A percentile compares a stretch with the other conserved stretches of the same genome.
Evolutionary conservation across 1,284 basidiomycete species (phyloP).

Genomic region (Naganishia sp.): DNA sequence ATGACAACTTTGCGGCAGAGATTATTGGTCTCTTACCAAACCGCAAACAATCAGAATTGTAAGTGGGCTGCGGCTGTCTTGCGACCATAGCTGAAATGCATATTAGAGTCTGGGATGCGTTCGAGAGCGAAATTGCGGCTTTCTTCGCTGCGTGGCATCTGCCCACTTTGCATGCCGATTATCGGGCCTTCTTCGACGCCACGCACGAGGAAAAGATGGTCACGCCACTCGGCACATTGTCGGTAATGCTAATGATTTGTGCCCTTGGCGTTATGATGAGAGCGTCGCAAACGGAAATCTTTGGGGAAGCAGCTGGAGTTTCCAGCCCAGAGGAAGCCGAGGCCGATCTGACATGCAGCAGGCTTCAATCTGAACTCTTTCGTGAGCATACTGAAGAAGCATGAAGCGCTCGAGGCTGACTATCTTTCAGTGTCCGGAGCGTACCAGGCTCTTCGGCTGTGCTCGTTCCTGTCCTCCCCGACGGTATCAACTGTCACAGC

Average conservation of each 20-base stretch:
- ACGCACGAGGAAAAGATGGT: conserved; percentile 44
- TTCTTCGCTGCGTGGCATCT: conserved; percentile 51
- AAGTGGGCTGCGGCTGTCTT: conserved; percentile 23
- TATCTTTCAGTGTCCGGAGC: conserved; percentile 47
- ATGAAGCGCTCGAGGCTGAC: neutral
- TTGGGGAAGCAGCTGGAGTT: conserved; percentile 37
- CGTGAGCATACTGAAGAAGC: conserved; percentile 37
- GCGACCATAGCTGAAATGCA: neutral
- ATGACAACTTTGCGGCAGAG: conserved; percentile 53
- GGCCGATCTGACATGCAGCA: conserved; percentile 48
- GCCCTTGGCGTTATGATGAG: conserved; percentile 50
- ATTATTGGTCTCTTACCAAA: conserved; percentile 50
- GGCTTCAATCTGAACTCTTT: conserved; percentile 53
- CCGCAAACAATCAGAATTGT: conserved; percentile 47
- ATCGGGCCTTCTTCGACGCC: conserved; percentile 46
- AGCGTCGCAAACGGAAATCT: conserved; percentile 48
- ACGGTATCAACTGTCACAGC: conserved; percentile 49
- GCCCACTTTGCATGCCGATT: conserved; percentile 47
- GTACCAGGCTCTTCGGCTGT: conserved; percentile 52
- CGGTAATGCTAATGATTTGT: conserved; percentile 52
- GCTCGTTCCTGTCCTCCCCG: conserved; percentile 52
- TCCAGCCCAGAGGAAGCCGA: conserved; percentile 19
- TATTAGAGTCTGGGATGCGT: conserved; percentile 43
- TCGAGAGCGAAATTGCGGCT: conserved; percentile 45
- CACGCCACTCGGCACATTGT: conserved; percentile 47